Percentiles rank a stretch among this genome's conserved stretches.
phyloP scores from a whole-genome alignment of 495 filamentous ascomycete genomes.

The Talaromyces proteolyticus region DNA sequence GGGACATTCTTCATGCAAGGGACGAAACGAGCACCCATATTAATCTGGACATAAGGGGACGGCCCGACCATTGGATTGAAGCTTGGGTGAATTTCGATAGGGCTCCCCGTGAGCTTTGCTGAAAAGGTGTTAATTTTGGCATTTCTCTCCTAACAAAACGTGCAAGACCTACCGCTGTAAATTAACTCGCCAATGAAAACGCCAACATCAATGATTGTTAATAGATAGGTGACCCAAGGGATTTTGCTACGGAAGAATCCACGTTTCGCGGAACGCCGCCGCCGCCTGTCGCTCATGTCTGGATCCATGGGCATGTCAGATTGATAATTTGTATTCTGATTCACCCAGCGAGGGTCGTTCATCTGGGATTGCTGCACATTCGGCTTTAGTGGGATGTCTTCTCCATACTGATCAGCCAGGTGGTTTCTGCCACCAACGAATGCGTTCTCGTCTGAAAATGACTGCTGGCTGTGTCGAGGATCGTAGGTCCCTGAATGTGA shows the following conservation, averaged over 20 bases:
- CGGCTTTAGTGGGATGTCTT: constrained; percentile 45
- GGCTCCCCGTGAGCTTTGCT: constrained; percentile 45
- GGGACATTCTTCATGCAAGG: constrained; percentile 88
- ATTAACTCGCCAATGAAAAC: constrained; percentile 92
- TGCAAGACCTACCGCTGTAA: constrained; percentile 58
- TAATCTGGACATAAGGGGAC: constrained; percentile 82
- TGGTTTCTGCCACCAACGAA: constrained; percentile 23
- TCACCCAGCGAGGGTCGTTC: constrained; percentile 29
- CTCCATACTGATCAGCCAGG: constrained; percentile 40
- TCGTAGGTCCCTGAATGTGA: constrained; percentile 4
- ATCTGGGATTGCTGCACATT: constrained; percentile 25
- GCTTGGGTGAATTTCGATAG: constrained; percentile 76
- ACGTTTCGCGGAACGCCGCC: constrained; percentile 23
- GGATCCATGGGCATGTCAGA: constrained; percentile 21
- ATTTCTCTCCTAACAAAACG: not conserved
- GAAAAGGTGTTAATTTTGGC: constrained; percentile 10
- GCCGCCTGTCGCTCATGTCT: constrained; percentile 11
- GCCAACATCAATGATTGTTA: constrained; percentile 69
- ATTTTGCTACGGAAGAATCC: constrained; percentile 56
- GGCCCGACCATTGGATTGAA: constrained; percentile 98
- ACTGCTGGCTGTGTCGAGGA: constrained; percentile 34
- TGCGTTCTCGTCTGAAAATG: constrained; percentile 29
- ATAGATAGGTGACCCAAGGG: constrained; percentile 75
- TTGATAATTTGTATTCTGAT: constrained; percentile 34
- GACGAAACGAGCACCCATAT: constrained; percentile 90